These are phyloP conservation scores for Durotheca rogersii DNA, from an alignment of 495 filamentous ascomycete species.

Conservation along the genomic window DNA sequence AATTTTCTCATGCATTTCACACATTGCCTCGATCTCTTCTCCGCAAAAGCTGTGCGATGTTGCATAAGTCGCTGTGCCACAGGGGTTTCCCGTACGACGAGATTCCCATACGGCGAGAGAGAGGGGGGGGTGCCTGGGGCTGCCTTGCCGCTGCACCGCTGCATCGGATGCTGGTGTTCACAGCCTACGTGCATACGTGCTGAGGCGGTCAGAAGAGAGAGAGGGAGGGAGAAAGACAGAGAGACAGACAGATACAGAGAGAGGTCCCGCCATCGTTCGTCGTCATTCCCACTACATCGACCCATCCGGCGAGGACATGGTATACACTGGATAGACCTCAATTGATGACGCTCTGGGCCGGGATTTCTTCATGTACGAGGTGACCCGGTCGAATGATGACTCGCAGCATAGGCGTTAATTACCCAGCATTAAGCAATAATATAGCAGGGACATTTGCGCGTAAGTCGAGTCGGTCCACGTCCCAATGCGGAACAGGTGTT, in stretches of 20 bases:
- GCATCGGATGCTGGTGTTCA: slow-evolving; percentile 8
- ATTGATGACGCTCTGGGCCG: slow-evolving; percentile 17
- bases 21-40: slow-evolving; percentile 29
- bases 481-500: too few species aligned
- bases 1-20: slow-evolving; percentile 14
- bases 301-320: slow-evolving; percentile 8
- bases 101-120: too few species aligned
- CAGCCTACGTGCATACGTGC: slow-evolving; percentile 15
- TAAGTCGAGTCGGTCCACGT: slow-evolving; percentile 5
- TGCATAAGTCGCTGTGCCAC: slow-evolving; percentile 19
- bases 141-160: slow-evolving; percentile 25
- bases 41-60: slow-evolving; percentile 31
- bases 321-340: slow-evolving; percentile 15
- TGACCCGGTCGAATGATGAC: slow-evolving; percentile 12
- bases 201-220: slow-evolving; percentile 31
- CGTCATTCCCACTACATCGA: slow-evolving; percentile 20
- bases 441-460: slow-evolving; percentile 11
- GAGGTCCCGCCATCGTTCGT: too few species aligned
- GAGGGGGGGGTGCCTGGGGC: too few species aligned
- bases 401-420: slow-evolving; percentile 11
- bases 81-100: slow-evolving; percentile 16
- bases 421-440: slow-evolving; percentile 17
- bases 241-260: too few species aligned
- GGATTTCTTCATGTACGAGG: too few species aligned
- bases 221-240: slow-evolving; percentile 8